phyloP scores from a whole-genome alignment of 148 eudicot species.

The Rhododendron simsii region DNA sequence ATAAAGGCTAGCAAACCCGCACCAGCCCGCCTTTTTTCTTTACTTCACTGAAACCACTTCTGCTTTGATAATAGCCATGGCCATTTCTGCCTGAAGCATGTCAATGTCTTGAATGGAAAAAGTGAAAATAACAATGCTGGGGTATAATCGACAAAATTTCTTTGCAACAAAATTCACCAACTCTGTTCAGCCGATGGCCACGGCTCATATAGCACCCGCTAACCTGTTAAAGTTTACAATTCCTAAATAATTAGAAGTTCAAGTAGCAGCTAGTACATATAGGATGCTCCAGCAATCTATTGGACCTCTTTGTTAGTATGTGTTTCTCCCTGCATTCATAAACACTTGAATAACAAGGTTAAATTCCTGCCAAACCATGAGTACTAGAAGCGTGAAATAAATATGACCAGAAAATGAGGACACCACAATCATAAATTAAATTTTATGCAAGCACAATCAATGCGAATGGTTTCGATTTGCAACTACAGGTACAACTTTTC shows the following conservation, averaged over 20 bases:
- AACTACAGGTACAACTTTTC: constrained; percentile 17
- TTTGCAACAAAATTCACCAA: background rate
- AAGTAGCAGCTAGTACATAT: background rate
- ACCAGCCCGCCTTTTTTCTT: background rate
- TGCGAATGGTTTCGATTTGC: constrained; percentile 12
- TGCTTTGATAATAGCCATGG: background rate
- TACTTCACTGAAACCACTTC: background rate
- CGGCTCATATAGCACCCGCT: background rate
- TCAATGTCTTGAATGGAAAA: background rate
- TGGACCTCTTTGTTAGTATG: background rate
- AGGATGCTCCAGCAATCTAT: background rate
- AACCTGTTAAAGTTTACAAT: background rate
- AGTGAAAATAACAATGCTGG: background rate
- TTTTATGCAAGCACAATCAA: constrained; percentile 23
- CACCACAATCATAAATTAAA: constrained; percentile 15
- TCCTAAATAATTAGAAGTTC: background rate
- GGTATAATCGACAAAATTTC: no score
- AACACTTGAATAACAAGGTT: constrained; percentile 2
- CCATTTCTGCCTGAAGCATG: background rate
- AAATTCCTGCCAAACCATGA: constrained; percentile 3
- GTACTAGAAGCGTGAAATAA: constrained; percentile 9
- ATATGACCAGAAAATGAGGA: constrained; percentile 7
- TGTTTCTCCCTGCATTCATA: constrained; percentile 4
- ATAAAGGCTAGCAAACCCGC: no score
- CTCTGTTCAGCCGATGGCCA: background rate